Evolutionary conservation across 2,329 filamentous ascomycete genomes (phyloP), one percentile per base, ranked within the genome.

Genomic region (Phialophora expanda): DNA sequence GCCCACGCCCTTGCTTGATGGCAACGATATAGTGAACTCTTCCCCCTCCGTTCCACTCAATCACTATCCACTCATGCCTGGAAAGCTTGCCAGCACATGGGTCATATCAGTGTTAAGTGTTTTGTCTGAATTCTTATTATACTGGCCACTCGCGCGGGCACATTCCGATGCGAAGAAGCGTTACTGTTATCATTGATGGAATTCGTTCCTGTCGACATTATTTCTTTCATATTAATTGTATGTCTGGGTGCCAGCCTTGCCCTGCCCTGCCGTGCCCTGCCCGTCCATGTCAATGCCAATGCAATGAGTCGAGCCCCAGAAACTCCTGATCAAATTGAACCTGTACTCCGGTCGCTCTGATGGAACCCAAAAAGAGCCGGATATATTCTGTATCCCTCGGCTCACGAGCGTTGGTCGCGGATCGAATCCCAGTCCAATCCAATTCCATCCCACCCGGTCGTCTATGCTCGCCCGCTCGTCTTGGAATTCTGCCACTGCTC

Each of bases 401-500:
- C 38, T 20, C 38, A 44, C 38, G 17, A n/a, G 38, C 17, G 17
- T 5, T 44, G 3, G 17, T 44, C 17, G 38, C 6, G 14, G 20
- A 53, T 53, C 48, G 44, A 53, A 26, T 22, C 17, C 48, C 24
- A 51, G 24, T 22, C n/a, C 34, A 14, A 44, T 57, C 55, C 11
- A 12, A 57, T 30, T 12, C 1, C 11, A 46, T 34, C 22, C 4
- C 4, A 24, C 9, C 14, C 3, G 30, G 3, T 46, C 17, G 6
- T 46, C 65, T 56, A 58, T 38, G 65, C 65, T 22, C 46, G 59
- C 46, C 62, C 46, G 38, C 44, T 38, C 53, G 28, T 51, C 59
- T 66, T 65, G 17, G 50, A 32, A 8, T 58, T 32, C 50, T 69
- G 60, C 62, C 62, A 69, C n/a, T 69, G 56, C 24, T 64, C 56